Evolutionary conservation across 208 protist species (phyloP), one percentile per base, ranked within the genome.

Genomic region (Acanthamoeba castellanii): DNA sequence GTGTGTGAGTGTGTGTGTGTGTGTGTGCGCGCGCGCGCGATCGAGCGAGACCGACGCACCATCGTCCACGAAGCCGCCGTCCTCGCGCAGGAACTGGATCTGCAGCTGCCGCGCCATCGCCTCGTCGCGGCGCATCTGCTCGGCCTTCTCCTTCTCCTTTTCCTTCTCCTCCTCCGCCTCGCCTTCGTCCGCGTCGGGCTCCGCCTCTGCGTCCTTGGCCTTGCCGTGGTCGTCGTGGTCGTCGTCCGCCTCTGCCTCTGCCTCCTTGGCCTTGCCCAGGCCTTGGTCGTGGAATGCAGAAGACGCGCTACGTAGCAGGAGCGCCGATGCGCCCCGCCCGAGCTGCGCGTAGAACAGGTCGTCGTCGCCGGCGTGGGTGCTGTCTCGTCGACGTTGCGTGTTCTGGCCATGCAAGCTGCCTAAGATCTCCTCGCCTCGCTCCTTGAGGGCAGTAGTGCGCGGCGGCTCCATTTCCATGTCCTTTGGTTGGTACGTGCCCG

Each of bases 101-200:
- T 92, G 85, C 55, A 92, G 85, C 59, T 92, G 85, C 20, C 47
- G 22, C 30, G 85, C 85, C 57, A 92, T 27, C 0, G 74, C 85
- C 64, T 92, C 85, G n/a, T 92, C 85, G 74, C 59, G 47, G 9
- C 64, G 55, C 64, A 92, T 92, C 85, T 92, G 59, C 34, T 74
- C 85, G 4, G 55, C 42, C 30, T 45, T n/a, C 16, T 72, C 16
- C 59, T 59, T 59, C 45, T 16, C 76, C 45, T 47, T 11, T 2
- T 4, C 7, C 7, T 47, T 11, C 37, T n/a, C n/a, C 76, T 37
- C 11, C 20, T 85, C 47, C 25, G 16, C 0, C 22, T 85, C 37
- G 8, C 0, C 22, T n/a, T 85, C 30, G 27, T 2, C 55, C 34
- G 3, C 9, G 37, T 66, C 81, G 2, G 27, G 27, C 9, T 64